phyloP scores from a whole-genome alignment of 305 asterid species.

The Fraxinus albicans region DNA sequence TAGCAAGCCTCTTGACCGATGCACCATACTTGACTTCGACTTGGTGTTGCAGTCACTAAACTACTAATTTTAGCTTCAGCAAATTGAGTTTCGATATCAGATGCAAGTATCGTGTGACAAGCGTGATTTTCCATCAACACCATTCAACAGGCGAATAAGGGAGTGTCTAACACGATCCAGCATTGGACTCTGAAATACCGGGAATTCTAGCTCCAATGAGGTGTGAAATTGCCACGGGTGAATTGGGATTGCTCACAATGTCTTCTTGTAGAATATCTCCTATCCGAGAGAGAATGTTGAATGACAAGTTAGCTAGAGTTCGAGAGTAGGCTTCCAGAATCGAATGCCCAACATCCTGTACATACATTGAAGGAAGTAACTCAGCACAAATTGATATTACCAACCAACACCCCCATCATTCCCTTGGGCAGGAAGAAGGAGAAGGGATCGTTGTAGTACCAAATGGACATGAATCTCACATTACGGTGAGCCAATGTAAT shows the following conservation, averaged over 20 bases:
- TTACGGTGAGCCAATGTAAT: not conserved
- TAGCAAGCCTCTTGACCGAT: constrained; percentile 63
- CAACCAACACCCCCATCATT: not conserved
- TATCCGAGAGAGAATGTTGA: constrained; percentile 69
- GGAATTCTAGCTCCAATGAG: constrained; percentile 68
- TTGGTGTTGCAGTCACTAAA: constrained; percentile 52
- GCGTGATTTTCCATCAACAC: constrained; percentile 31
- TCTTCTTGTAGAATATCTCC: constrained; percentile 90
- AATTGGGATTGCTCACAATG: constrained; percentile 68
- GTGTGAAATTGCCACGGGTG: constrained; percentile 54
- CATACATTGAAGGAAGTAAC: not conserved
- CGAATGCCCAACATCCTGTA: constrained; percentile 79
- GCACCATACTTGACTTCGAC: constrained; percentile 71
- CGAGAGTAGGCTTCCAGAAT: constrained; percentile 94
- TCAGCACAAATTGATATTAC: not conserved
- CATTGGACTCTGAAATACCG: constrained; percentile 67
- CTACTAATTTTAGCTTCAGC: constrained; percentile 35
- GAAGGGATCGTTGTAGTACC: not conserved
- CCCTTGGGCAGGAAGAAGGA: not conserved
- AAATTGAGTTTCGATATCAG: constrained; percentile 34
- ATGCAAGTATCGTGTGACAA: constrained; percentile 26
- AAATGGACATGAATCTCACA: not conserved
- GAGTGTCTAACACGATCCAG: constrained; percentile 74
- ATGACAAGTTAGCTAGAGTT: constrained; percentile 71
- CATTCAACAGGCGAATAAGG: constrained; percentile 66